Evolutionary conservation across 169 alveolate species (phyloP), one percentile per base, ranked within the genome.

Genomic region (Amoebophrya sp.): DNA sequence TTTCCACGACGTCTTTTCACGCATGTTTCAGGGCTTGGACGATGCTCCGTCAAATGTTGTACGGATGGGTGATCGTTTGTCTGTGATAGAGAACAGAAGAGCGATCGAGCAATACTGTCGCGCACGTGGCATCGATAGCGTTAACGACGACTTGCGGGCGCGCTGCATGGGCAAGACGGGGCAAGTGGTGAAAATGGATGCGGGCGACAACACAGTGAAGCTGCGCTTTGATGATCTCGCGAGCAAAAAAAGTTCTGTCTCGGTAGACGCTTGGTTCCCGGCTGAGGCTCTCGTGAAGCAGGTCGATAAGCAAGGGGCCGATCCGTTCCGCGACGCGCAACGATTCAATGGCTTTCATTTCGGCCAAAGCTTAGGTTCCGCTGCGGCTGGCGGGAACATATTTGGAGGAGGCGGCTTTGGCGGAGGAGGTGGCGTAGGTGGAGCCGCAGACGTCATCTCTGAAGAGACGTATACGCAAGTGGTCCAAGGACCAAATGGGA

Each of bases 251-350:
- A n/a, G n/a, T n/a, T n/a, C n/a, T n/a, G n/a, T n/a, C n/a, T n/a
- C n/a, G n/a, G n/a, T n/a, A n/a, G 83, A 65, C 83, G 83, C 83
- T 29, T 65, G 83, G 83, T 65, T 65, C n/a, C 83, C 83, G 39
- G 83, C 83, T 65, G 83, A 65, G 33, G 83, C 26, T 1, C n/a
- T 65, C 10, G n/a, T 36, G 83, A 65, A 65, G n/a, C 83, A 65
- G n/a, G 2, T 36, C 10, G 2, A 47, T 18, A 18, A 18, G 29
- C 6, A 47, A 6, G 65, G 83, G 83, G 36, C 3, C 3, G 83
- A 65, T 26, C 33, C 26, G 26, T 12, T 65, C 26, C 36, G 83
- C 3, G 26, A 65, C 83, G 83, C 83, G 33, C 83, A 65, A 26
- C 2, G 83, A 10, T 65, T 65, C 26, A 1, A 65, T 6, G 0